These are phyloP conservation scores for Annona cherimola DNA, from an alignment of 164 flowering plant genomes.

Conservation along the genomic window DNA sequence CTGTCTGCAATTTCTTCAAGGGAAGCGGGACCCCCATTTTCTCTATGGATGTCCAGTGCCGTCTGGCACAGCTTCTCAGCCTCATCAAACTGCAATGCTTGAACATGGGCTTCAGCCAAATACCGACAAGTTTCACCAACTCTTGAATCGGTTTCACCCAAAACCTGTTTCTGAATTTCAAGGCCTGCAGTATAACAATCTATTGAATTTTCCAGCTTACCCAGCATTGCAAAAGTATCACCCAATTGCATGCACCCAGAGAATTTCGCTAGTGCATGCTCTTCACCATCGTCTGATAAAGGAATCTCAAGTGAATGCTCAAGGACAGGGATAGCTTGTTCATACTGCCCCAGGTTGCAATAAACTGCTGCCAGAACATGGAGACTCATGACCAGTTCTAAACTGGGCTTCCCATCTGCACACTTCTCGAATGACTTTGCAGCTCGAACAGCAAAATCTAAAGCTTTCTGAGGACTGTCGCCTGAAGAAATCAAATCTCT, in stretches of 20 bases:
- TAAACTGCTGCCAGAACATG: constrained; percentile 84
- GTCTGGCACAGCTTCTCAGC: constrained; percentile 72
- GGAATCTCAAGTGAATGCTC: constrained; percentile 81
- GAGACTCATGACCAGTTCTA: constrained; percentile 85
- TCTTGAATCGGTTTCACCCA: constrained; percentile 81
- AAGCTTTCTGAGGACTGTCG: constrained; percentile 66
- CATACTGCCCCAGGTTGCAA: constrained; percentile 72
- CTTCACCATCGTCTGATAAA: constrained; percentile 59
- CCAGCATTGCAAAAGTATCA: constrained; percentile 87
- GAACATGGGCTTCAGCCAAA: constrained; percentile 85
- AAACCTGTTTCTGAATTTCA: constrained; percentile 59
- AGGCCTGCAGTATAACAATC: constrained; percentile 58
- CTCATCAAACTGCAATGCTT: constrained; percentile 89
- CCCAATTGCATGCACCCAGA: constrained; percentile 96
- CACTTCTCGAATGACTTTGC: constrained; percentile 73
- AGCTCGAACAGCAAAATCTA: constrained; percentile 72
- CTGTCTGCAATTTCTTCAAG: constrained; percentile 91
- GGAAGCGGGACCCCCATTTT: constrained; percentile 61
- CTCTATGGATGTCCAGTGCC: constrained; percentile 87
- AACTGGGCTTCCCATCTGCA: constrained; percentile 64
- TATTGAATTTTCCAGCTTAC: constrained; percentile 80
- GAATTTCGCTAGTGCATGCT: constrained; percentile 90
- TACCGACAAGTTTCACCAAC: constrained; percentile 96
- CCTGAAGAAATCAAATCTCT: constrained; percentile 77
- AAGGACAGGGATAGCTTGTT: constrained; percentile 75